Conservation (phyloP, 2,329 filamentous ascomycete genomes). For the Scleromitrula shiraiana region DNA sequence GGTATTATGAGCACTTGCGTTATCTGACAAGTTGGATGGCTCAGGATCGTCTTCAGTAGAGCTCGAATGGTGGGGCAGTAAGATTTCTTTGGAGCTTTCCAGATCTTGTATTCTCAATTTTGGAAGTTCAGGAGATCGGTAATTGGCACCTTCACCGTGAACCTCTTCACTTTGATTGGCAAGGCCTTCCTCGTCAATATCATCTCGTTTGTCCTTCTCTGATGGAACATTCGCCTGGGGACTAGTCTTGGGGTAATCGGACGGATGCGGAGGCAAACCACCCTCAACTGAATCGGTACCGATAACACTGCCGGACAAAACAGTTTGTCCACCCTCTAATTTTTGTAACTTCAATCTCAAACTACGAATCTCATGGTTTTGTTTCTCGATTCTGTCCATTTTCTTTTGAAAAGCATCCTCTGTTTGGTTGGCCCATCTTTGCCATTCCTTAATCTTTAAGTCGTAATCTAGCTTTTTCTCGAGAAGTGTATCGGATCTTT, state of each 20-base stretch:
- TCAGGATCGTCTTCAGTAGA: slow-evolving; percentile 24
- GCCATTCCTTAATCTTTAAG: not conserved
- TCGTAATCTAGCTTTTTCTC: not conserved
- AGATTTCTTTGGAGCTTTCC: slow-evolving; percentile 4
- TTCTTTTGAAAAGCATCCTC: not conserved
- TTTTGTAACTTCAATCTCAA: not conserved
- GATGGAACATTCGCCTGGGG: too few species aligned
- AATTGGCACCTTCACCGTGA: not conserved
- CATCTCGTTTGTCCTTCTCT: not conserved
- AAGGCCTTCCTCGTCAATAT: not conserved
- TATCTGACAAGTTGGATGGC: not conserved
- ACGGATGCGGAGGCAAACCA: not conserved
- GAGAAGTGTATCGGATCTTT: slow-evolving; percentile 1
- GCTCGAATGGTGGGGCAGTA: slow-evolving; percentile 18
- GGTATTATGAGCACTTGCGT: not conserved
- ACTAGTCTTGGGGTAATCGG: not conserved
- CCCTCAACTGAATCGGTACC: not conserved
- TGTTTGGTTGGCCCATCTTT: not conserved
- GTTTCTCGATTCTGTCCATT: not conserved
- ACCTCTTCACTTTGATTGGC: not conserved
- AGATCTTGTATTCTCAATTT: not conserved
- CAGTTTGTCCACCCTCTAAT: not conserved
- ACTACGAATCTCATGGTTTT: not conserved
- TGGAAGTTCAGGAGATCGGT: not conserved
- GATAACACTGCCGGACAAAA: not conserved